These are phyloP conservation scores for Barbatosphaeria neglecta DNA, from an alignment of 495 filamentous ascomycete genomes.

Conservation along the genomic window DNA sequence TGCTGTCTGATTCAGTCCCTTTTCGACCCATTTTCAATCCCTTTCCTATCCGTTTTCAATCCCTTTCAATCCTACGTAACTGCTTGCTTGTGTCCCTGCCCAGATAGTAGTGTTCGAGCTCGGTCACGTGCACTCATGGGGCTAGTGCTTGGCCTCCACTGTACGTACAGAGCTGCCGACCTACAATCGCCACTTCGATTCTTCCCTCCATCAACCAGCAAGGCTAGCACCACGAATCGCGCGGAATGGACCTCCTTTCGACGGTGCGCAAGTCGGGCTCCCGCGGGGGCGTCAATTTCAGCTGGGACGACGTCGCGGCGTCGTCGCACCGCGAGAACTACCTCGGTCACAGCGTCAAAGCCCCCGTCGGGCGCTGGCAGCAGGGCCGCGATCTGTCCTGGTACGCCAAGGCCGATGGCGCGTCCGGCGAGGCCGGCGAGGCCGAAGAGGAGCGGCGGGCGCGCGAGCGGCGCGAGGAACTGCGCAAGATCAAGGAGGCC, in stretches of 20 bases:
- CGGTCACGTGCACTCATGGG: no score
- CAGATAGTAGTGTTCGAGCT: no score
- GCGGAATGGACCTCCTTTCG: slow-evolving; percentile 97
- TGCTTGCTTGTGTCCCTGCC: no score
- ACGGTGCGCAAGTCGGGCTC: slow-evolving; percentile 88
- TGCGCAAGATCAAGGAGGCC: slow-evolving; percentile 73
- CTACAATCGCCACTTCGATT: background rate
- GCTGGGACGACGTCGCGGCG: slow-evolving; percentile 86
- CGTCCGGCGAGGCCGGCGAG: slow-evolving; percentile 32
- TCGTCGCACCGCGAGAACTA: slow-evolving; percentile 92
- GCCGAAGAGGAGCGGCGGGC: slow-evolving; percentile 50
- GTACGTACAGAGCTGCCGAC: background rate
- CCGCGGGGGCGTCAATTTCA: slow-evolving; percentile 88
- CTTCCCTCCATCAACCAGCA: background rate
- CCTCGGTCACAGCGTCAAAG: slow-evolving; percentile 90
- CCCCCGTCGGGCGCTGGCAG: slow-evolving; percentile 93
- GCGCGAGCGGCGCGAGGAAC: slow-evolving; percentile 65
- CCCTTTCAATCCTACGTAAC: background rate
- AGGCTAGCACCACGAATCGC: slow-evolving; percentile 1
- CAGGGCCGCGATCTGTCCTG: slow-evolving; percentile 75
- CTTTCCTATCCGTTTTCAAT: background rate
- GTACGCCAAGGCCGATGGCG: slow-evolving; percentile 66
- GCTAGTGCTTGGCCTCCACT: no score
- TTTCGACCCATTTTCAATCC: background rate
- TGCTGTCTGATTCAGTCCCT: no score